Conservation (phyloP, 1,139 yeast genomes). For the Geotrichum macrosporum region DNA sequence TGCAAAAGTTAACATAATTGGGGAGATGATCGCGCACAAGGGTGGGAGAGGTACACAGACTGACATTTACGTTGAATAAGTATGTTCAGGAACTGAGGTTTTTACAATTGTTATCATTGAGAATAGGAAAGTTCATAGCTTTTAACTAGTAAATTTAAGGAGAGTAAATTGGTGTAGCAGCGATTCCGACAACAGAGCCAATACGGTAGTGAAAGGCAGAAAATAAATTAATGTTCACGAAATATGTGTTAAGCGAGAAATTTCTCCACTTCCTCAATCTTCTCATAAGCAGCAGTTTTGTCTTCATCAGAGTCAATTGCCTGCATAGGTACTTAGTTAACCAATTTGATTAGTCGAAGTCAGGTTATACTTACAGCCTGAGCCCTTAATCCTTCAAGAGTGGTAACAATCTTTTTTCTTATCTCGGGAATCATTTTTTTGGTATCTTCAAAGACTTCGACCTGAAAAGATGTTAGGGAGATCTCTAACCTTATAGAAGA, state of each 20-base stretch:
- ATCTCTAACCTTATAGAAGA: no score
- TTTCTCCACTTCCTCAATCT: conserved; percentile 34
- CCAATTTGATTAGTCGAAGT: conserved; percentile 9
- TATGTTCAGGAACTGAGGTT: no score
- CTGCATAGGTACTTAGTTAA: conserved; percentile 32
- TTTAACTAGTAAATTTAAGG: no score
- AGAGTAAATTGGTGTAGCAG: no score
- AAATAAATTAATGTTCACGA: conserved; percentile 46
- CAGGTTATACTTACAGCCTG: conserved; percentile 34
- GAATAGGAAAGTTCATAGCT: no score
- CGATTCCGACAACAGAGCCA: no score
- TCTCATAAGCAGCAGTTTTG: conserved; percentile 41
- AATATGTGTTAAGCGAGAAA: conserved; percentile 35
- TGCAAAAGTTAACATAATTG: no score
- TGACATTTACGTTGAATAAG: no score
- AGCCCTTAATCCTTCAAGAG: conserved; percentile 46
- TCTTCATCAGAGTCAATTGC: conserved; percentile 50
- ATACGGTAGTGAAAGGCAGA: no score
- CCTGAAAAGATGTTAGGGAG: conserved; percentile 32
- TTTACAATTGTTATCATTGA: no score
- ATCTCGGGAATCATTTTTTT: conserved; percentile 64
- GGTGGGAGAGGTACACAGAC: no score
- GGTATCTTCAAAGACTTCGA: conserved; percentile 64
- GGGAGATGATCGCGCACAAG: no score
- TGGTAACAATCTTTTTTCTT: conserved; percentile 48